phyloP scores from a whole-genome alignment of 78 protist species.

The Protostelium mycophagum region DNA sequence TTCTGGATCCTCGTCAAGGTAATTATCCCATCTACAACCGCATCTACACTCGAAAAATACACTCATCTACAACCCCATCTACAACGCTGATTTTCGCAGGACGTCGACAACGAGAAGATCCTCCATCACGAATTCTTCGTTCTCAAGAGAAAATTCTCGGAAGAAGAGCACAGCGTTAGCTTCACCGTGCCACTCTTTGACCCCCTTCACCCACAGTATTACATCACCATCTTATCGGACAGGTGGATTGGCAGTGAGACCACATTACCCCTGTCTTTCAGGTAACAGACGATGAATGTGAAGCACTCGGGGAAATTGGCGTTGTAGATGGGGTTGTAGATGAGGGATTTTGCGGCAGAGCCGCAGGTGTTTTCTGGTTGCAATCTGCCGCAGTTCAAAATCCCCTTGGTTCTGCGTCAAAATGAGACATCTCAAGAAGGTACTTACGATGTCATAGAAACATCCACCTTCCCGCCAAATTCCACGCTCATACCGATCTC shows the following conservation, averaged over 20 bases:
- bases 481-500: constrained; percentile 90
- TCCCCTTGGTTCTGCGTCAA: too few relatives aligned
- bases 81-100: too few relatives aligned
- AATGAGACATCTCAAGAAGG: too few relatives aligned
- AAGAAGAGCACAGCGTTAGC: constrained; percentile 42
- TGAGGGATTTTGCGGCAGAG: too few relatives aligned
- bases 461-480: constrained; percentile 67
- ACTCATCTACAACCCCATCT: too few relatives aligned
- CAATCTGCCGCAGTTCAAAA: too few relatives aligned
- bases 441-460: too few relatives aligned
- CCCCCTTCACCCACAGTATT: constrained; percentile 90
- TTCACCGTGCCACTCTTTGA: constrained; percentile 87
- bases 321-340: too few relatives aligned
- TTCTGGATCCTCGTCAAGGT: constrained; percentile 86
- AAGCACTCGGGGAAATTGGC: too few relatives aligned
- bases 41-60: constrained; percentile 10
- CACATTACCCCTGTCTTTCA: constrained; percentile 61
- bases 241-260: constrained; percentile 91
- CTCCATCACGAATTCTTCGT: constrained; percentile 83
- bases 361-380: too few relatives aligned
- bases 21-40: too few relatives aligned
- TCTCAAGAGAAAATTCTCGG: constrained; percentile 40
- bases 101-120: constrained; percentile 68
- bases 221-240: constrained; percentile 81
- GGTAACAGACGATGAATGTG: constrained; percentile 76